Evolutionary conservation across 305 asterid genomes (phyloP).

Genomic region (Ajuga reptans): DNA sequence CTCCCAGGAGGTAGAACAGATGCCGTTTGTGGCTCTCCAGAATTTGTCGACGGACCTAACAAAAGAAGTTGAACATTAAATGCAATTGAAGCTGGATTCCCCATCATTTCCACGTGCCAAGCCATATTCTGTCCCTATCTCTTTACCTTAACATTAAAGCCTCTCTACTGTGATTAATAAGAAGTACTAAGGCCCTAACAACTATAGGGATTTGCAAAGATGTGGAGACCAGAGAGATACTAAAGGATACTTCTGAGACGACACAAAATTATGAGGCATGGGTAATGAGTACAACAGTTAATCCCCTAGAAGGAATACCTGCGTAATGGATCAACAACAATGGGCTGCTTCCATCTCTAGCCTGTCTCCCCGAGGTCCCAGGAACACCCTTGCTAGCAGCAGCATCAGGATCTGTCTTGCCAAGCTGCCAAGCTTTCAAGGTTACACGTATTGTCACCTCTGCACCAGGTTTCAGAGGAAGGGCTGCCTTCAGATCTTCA

Average conservation of each 20-base stretch:
- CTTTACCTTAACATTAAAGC: slow-evolving; percentile 12
- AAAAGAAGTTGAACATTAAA: slow-evolving; percentile 18
- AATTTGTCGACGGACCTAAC: slow-evolving; percentile 46
- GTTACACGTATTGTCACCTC: slow-evolving; percentile 85
- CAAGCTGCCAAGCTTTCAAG: slow-evolving; percentile 93
- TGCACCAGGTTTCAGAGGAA: slow-evolving; percentile 94
- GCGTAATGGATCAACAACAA: slow-evolving; percentile 87
- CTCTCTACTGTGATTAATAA: background rate
- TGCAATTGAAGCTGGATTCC: slow-evolving; percentile 10
- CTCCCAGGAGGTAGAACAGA: slow-evolving; percentile 78
- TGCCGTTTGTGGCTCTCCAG: slow-evolving; percentile 40
- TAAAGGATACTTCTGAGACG: background rate
- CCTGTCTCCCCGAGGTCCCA: slow-evolving; percentile 51
- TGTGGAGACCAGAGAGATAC: background rate
- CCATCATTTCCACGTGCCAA: slow-evolving; percentile 5
- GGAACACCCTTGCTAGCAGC: slow-evolving; percentile 47
- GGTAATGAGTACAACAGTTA: background rate
- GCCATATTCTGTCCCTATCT: slow-evolving; percentile 1
- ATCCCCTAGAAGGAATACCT: slow-evolving; percentile 39
- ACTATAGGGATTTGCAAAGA: background rate
- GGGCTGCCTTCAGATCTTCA: slow-evolving; percentile 63
- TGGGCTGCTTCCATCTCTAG: slow-evolving; percentile 81
- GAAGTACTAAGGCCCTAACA: background rate
- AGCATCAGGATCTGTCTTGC: slow-evolving; percentile 44
- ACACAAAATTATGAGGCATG: slow-evolving; percentile 7